Evolutionary conservation across 148 eudicot species (phyloP), one percentile per base, ranked within the genome.

Genomic region (Camellia granthamiana): DNA sequence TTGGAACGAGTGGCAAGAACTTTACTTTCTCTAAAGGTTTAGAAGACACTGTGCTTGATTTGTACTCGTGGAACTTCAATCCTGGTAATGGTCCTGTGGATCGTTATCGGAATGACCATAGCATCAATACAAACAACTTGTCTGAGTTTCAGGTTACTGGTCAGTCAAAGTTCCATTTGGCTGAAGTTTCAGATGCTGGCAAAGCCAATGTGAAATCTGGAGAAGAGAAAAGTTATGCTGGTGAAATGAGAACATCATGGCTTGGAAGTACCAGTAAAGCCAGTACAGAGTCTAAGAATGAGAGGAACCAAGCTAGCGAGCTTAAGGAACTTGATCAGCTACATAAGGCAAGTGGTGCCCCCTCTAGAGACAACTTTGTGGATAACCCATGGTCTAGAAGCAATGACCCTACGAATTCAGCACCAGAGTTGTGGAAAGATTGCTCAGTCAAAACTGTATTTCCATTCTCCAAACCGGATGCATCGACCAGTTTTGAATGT

Each of bases 391-490:
- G 88, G 88, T 82, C 88, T 60, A 88, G 84, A 81, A 86, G 78
- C 77, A 89, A 89, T 81, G 91, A 82, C 61, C 82, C 79, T 66
- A 18, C 85, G 47, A 70, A 80, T 70, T 77, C 88, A 55, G 89
- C 91, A 15, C 80, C 88, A 42, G 89, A 89, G 79, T 84, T 84
- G 64, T 86, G 91, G 93, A 90, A 89, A 84, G 93, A 90, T 69
- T 91, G 94, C 79, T 76, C 89, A 1, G 87, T 91, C 63, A 92
- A 91, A 88, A 92, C 92, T 81, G 92, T 94, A 75, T 90, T 94
- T 72, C 95, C 97, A 19, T 92, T 88, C 76, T 82, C 95, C 52
- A 79, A 84, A 55, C 81, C 58, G 61, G 94, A 91, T 61, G 76
- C 83, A 12, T 90, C 90, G n/a, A 88, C 89, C 30, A 88, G 87